Base-by-base conservation (phyloP, 2,329 filamentous ascomycete genomes). In the Neophaeococcomyces mojaviensis region DNA sequence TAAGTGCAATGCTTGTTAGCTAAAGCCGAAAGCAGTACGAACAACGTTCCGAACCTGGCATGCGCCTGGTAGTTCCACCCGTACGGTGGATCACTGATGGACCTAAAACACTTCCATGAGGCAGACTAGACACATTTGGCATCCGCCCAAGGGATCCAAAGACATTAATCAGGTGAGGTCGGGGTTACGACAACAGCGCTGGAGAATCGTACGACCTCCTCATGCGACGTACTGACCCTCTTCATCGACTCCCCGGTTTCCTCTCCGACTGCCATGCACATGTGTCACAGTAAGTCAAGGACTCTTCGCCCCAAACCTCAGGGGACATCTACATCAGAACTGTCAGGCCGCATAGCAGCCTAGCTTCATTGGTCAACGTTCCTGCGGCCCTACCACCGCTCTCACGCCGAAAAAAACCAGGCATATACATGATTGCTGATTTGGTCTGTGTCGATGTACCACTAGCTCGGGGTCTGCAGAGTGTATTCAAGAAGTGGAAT, bases 221-320 rank as follows among this genome's bases (percentile, higher is more conserved):
- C 92, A 0, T 72, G 74, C 28, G 81, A 92, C 54, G 86, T 90
- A n/a, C 80, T 92, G 56, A 70, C 76, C 41, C 79, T 97, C 19
- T 97, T 98, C 71, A 73, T 78, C 43, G 73, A 84, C 28, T 87
- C 86, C 92, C 92, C 0, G 87, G 94, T 61, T 89, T 97, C 76
- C 98, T 97, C 68, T 76, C 80, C 56, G 89, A 97, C 68, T 98
- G 98, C 67, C 92, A 98, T 68, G 84, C 88, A 51, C 92, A 92
- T 28, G 98, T 98, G 74, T 84, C 89, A 1, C 86, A 88, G 44
- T 92, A 98, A 69, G 92, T 97, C 49, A 83, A 87, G 60, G 85
- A 70, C 46, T 69, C 89, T 2, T 98, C 92, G 92, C 92, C 92
- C 6, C 86, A 90, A 61, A 98, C 98, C 67, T 92, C 92, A 0